Conservation (phyloP, 1,139 yeast genomes). For the Sugiyamaella novakii region DNA sequence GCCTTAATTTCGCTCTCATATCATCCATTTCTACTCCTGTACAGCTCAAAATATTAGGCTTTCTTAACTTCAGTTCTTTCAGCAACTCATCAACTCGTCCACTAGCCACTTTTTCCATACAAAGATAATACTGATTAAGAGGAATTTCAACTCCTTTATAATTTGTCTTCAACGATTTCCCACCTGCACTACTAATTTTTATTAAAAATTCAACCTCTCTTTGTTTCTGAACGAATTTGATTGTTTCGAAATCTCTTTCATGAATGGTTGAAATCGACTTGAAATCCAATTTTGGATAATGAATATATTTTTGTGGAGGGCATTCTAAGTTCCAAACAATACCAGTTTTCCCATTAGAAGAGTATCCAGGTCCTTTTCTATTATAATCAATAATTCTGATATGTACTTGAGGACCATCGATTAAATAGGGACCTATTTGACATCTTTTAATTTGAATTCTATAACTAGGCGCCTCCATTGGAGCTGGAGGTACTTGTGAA, state of each 20-base stretch:
- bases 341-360: background rate
- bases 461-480: slow-evolving; percentile 4
- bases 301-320: slow-evolving; percentile 1
- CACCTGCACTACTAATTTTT: background rate
- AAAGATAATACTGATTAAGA: slow-evolving; percentile 1
- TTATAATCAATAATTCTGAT: background rate
- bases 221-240: background rate
- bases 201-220: slow-evolving; percentile 2
- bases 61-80: background rate
- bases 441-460: slow-evolving; percentile 1
- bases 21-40: background rate
- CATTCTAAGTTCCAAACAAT: slow-evolving; percentile 8
- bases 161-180: background rate
- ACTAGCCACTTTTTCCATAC: background rate
- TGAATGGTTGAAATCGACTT: background rate
- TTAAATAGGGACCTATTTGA: slow-evolving; percentile 9
- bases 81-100: slow-evolving; percentile 1
- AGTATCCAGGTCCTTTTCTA: background rate
- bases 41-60: background rate
- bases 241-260: slow-evolving; percentile 5
- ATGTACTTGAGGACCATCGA: slow-evolving; percentile 1
- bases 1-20: background rate
- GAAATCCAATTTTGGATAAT: background rate
- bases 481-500: too few relatives aligned
- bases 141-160: slow-evolving; percentile 1